Conservation (phyloP, 768 basidiomycete species). For the Pleurotus cornucopiae region DNA sequence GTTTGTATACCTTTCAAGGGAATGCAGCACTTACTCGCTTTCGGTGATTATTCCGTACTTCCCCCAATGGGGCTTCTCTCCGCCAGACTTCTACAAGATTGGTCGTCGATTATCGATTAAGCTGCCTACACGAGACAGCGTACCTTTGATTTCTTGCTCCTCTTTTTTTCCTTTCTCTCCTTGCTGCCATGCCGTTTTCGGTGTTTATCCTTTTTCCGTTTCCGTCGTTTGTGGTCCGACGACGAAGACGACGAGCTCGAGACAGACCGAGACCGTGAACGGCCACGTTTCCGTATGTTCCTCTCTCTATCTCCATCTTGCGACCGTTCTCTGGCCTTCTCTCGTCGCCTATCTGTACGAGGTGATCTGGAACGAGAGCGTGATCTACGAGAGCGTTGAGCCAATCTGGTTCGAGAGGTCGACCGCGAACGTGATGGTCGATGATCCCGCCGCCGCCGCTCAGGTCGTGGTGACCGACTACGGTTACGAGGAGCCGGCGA, state of each 20-base stretch:
- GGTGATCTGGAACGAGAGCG: constrained; percentile 10
- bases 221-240: constrained; percentile 33
- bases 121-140: background rate
- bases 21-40: constrained; percentile 58
- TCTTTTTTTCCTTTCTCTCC: constrained; percentile 50
- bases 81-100: constrained; percentile 51
- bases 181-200: constrained; percentile 44
- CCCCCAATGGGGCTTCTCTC: constrained; percentile 74
- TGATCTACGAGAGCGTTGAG: constrained; percentile 6
- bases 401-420: background rate
- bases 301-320: constrained; percentile 25
- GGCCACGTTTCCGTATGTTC: constrained; percentile 26
- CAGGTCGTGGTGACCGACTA: background rate
- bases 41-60: constrained; percentile 87
- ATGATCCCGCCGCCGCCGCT: background rate
- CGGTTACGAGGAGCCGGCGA: background rate
- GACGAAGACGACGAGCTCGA: constrained; percentile 42
- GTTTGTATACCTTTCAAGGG: background rate
- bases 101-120: constrained; percentile 4
- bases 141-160: constrained; percentile 64
- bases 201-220: constrained; percentile 37
- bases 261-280: constrained; percentile 30
- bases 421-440: constrained; percentile 1
- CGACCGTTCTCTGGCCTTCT: constrained; percentile 30
- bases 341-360: constrained; percentile 21